Evolutionary conservation across 805 yeast species (phyloP).

Genomic region (Monosporozyma unispora): DNA sequence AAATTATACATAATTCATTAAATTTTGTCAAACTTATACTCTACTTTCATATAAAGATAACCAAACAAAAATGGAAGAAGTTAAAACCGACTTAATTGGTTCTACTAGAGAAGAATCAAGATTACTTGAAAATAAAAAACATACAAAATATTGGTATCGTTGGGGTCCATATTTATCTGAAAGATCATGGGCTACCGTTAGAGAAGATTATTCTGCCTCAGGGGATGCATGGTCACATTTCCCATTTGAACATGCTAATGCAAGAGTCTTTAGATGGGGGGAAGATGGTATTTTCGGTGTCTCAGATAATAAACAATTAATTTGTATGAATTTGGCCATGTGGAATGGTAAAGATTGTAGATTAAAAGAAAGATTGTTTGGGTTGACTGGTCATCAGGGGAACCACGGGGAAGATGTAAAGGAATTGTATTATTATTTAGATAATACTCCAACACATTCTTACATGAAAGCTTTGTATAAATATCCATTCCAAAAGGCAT

Average conservation of each 20-base stretch:
- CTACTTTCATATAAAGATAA: too few species aligned
- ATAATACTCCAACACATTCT: constrained; percentile 88
- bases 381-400: constrained; percentile 87
- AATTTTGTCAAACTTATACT: too few species aligned
- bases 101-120: constrained; percentile 32
- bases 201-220: constrained; percentile 77
- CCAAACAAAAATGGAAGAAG: too few species aligned
- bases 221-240: constrained; percentile 92
- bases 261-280: constrained; percentile 87
- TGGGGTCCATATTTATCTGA: constrained; percentile 93
- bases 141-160: constrained; percentile 58
- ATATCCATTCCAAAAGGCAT: constrained; percentile 68
- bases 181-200: constrained; percentile 77
- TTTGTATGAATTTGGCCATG: constrained; percentile 69
- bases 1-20: too few species aligned
- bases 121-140: constrained; percentile 29
- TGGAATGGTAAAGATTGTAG: constrained; percentile 88
- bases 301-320: constrained; percentile 69
- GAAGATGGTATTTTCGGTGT: constrained; percentile 93
- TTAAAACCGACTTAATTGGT: constrained; percentile 11
- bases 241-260: constrained; percentile 74
- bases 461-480: constrained; percentile 87
- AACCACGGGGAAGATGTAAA: constrained; percentile 96
- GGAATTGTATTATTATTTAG: constrained; percentile 75
- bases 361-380: constrained; percentile 78